Conservation (phyloP, 495 filamentous ascomycete genomes). For the Penicillium desertorum region DNA sequence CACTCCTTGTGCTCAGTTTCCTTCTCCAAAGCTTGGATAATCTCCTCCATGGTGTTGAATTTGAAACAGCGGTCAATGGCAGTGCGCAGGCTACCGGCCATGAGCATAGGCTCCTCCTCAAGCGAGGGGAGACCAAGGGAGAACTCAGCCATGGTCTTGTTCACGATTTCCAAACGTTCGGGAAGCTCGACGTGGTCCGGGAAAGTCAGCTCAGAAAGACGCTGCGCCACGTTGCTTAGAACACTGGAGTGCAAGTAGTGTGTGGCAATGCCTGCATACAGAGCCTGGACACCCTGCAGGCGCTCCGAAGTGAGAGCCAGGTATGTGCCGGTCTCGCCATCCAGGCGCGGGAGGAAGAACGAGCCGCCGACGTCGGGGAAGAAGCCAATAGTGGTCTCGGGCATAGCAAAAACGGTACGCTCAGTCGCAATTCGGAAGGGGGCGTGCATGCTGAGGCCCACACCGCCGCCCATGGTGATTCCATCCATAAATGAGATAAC, state of each 20-base stretch:
- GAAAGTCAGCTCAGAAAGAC: slow-evolving; percentile 87
- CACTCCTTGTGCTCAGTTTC: slow-evolving; percentile 60
- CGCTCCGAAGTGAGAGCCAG: slow-evolving; percentile 83
- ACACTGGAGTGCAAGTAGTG: slow-evolving; percentile 92
- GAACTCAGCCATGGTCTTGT: slow-evolving; percentile 89
- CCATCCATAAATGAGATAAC: slow-evolving; percentile 97
- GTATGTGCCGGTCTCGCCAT: slow-evolving; percentile 82
- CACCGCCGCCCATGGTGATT: slow-evolving; percentile 96
- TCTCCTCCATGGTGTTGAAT: slow-evolving; percentile 63
- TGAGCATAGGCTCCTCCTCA: slow-evolving; percentile 60
- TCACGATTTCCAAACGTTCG: slow-evolving; percentile 66
- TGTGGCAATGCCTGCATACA: slow-evolving; percentile 81
- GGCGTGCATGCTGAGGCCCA: slow-evolving; percentile 90
- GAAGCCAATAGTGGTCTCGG: slow-evolving; percentile 95
- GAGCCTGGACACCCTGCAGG: slow-evolving; percentile 76
- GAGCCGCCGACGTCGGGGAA: slow-evolving; percentile 96
- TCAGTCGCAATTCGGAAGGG: slow-evolving; percentile 97
- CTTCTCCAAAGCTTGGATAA: slow-evolving; percentile 63
- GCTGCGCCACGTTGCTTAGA: slow-evolving; percentile 73
- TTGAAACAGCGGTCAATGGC: slow-evolving; percentile 85
- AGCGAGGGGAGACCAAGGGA: slow-evolving; percentile 68
- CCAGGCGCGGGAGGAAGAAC: slow-evolving; percentile 89
- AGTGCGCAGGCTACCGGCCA: slow-evolving; percentile 63
- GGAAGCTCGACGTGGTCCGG: slow-evolving; percentile 62
- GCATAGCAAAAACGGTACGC: slow-evolving; percentile 94